Percentiles rank a stretch among this genome's conserved stretches.
Evolutionary conservation across 2,329 filamentous ascomycete species (phyloP).

Genomic region (Mycosphaerella sp.): DNA sequence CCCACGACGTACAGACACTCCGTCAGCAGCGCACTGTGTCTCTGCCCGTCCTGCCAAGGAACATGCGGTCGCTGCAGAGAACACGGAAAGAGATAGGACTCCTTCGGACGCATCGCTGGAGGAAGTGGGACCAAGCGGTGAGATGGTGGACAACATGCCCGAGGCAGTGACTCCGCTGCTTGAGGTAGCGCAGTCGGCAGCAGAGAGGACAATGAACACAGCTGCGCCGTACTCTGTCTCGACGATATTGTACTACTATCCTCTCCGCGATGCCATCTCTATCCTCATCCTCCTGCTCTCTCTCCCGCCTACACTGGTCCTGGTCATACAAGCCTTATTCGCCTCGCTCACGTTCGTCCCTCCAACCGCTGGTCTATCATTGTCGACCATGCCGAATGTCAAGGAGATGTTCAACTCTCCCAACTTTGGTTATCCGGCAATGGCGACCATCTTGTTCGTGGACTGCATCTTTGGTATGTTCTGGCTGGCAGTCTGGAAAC

Average conservation of each 20-base stretch:
- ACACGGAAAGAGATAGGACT: conserved; percentile 34
- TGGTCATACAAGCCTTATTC: conserved; percentile 85
- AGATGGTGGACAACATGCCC: conserved; percentile 27
- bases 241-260: conserved; percentile 83
- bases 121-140: conserved; percentile 26
- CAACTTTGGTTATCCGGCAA: conserved; percentile 68
- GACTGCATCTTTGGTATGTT: conserved; percentile 72
- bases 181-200: conserved; percentile 19
- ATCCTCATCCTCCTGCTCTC: conserved; percentile 95
- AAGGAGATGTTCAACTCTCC: conserved; percentile 88
- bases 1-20: conserved; percentile 27
- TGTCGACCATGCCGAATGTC: conserved; percentile 65
- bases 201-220: conserved; percentile 47
- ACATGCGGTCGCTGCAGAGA: conserved; percentile 24
- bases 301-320: conserved; percentile 79
- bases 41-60: conserved; percentile 19
- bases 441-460: conserved; percentile 76
- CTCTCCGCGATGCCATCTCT: conserved; percentile 89
- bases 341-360: conserved; percentile 89
- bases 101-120: conserved; percentile 42
- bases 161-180: conserved; percentile 27
- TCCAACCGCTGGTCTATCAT: conserved; percentile 59
- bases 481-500: conserved; percentile 82
- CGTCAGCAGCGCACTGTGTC: conserved; percentile 12
- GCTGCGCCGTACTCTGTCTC: conserved; percentile 70